These are phyloP conservation scores for Ophiognomonia clavigignenti-juglandacearum DNA, from an alignment of 2,329 filamentous ascomycete genomes.

Conservation along the genomic window DNA sequence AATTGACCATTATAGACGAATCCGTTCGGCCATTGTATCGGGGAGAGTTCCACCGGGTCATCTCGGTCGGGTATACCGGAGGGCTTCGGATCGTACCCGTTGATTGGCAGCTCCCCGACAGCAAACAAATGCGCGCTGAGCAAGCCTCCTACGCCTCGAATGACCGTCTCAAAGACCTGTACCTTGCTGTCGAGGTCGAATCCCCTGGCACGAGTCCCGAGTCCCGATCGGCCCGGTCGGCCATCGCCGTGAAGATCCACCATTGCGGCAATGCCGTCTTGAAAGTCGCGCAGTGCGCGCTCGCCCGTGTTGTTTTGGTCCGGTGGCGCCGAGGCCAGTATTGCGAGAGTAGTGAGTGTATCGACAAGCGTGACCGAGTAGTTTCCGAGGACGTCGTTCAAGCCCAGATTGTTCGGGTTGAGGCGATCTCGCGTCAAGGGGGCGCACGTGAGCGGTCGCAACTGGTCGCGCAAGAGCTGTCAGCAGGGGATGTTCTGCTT, in stretches of 20 bases:
- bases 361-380: constrained; percentile 96
- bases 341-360: constrained; percentile 88
- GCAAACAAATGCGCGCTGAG: constrained; percentile 93
- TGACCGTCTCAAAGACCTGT: constrained; percentile 97
- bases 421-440: constrained; percentile 79
- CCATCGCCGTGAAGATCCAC: constrained; percentile 87
- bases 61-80: constrained; percentile 21
- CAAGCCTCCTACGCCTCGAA: constrained; percentile 84
- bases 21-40: constrained; percentile 69
- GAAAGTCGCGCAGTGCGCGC: constrained; percentile 69
- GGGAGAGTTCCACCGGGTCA: constrained; percentile 41
- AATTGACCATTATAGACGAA: constrained; percentile 87
- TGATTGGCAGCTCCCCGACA: constrained; percentile 81
- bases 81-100: constrained; percentile 60
- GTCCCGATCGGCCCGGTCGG: constrained; percentile 59
- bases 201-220: constrained; percentile 68
- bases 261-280: constrained; percentile 70
- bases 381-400: constrained; percentile 95
- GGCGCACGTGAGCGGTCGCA: constrained; percentile 79
- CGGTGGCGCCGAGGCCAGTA: constrained; percentile 72
- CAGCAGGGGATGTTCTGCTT: constrained; percentile 10
- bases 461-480: constrained; percentile 34
- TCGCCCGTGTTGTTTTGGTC: constrained; percentile 47
- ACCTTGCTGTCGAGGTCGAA: constrained; percentile 98
- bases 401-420: constrained; percentile 74